Evolutionary conservation across 768 basidiomycete genomes (phyloP), one percentile per base, ranked within the genome.

Genomic region (Lactarius sp.): DNA sequence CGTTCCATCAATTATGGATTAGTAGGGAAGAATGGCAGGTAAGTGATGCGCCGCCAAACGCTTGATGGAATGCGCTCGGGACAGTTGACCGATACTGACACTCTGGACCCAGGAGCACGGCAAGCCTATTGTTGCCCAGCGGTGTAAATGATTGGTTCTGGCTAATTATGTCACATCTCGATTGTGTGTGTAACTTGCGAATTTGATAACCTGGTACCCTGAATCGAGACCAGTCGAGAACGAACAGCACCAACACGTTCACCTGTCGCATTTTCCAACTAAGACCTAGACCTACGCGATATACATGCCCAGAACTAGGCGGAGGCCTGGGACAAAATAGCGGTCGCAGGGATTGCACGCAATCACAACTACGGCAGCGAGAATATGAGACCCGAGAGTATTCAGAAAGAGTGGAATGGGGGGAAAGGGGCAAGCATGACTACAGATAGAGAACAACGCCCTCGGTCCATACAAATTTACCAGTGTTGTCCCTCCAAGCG

Each of bases 1-100:
- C 95, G 16, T 99, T 98, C 82, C 97, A 99, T 73, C 96, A 96
- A 69, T 78, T 95, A 55, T 95, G 94, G 94, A 94, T 96, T 71
- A 93, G 92, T 75, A 85, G 80, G 70, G 93, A 94, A 73, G 94
- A 96, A 70, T 95, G 92, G 88, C 85, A 91, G 83, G 92, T 91
- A 64, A 49, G 85, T 73, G 60, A 22, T 27, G 16, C 18, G 37
- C 27, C 64, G 14, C 54, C 64, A 42, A 31, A 22, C 33, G 55
- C 9, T 36, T 34, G 18, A 33, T 9, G 2, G 8, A 12, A 36
- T 55, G 47, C 5, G 31, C 6, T 49, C 27, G 36, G n/a, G 16
- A n/a, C n/a, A 33, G 22, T 22, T 41, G 14, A 56, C 14, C 3
- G 2, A 12, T 59, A 14, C 47, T 49, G 47, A 49, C 53, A 16